phyloP scores from a whole-genome alignment of 2,329 filamentous ascomycete genomes.

The Podosphaera xanthii region DNA sequence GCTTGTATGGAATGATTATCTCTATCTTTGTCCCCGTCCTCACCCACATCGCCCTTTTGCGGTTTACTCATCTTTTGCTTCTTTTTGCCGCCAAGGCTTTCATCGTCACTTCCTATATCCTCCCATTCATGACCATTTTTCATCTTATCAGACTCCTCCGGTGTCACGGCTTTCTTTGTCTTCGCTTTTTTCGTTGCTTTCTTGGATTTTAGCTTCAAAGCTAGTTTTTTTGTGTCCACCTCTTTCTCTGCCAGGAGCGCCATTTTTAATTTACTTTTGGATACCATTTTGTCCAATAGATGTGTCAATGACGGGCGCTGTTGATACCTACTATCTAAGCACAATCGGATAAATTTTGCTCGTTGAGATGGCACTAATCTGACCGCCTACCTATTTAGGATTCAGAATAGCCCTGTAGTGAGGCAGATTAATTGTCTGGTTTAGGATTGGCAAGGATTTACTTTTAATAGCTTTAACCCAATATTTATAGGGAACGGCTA shows the following conservation, averaged over 20 bases:
- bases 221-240: constrained; percentile 25
- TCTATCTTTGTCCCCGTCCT: constrained; percentile 16
- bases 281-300: constrained; percentile 10
- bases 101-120: constrained; percentile 19
- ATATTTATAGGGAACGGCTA: too few relatives aligned
- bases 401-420: too few relatives aligned
- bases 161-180: constrained; percentile 20
- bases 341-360: too few relatives aligned
- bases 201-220: constrained; percentile 18
- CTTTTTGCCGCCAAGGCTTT: background rate
- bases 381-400: background rate
- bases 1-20: constrained; percentile 12
- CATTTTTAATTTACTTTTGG: constrained; percentile 25
- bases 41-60: constrained; percentile 8
- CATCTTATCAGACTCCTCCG: background rate
- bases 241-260: constrained; percentile 32
- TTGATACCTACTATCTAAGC: too few relatives aligned
- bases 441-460: too few relatives aligned
- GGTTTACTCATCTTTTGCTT: background rate
- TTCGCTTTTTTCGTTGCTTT: constrained; percentile 22
- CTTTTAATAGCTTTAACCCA: too few relatives aligned
- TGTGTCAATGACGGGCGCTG: too few relatives aligned
- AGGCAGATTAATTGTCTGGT: too few relatives aligned
- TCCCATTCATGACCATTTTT: constrained; percentile 19
- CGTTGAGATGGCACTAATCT: background rate